Evolutionary conservation across 192 early-diverging fungal genomes (phyloP).

Genomic region (Coemansia sp.): DNA sequence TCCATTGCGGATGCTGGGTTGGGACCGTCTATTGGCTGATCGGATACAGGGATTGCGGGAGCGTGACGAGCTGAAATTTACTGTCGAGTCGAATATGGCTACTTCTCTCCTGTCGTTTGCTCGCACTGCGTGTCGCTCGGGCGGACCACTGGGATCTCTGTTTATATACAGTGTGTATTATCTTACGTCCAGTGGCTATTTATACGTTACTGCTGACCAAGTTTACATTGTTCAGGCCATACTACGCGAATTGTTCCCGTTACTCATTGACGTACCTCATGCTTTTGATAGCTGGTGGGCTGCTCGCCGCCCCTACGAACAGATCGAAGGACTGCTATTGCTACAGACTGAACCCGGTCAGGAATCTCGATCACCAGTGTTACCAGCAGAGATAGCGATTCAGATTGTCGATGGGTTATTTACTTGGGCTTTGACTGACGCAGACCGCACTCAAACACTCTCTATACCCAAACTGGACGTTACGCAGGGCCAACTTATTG

Average conservation of each 20-base stretch:
- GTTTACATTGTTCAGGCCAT: conserved; percentile 42
- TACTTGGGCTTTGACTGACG: conserved; percentile 6
- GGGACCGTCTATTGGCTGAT: conserved; percentile 8
- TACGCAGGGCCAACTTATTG: conserved; percentile 60
- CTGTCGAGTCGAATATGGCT: background rate
- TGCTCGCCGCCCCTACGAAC: conserved; percentile 23
- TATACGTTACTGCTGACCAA: conserved; percentile 21
- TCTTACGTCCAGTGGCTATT: background rate
- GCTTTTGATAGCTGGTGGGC: conserved; percentile 45
- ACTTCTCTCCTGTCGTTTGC: conserved; percentile 9
- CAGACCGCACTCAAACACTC: background rate
- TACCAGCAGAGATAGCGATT: background rate
- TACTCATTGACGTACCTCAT: conserved; percentile 41
- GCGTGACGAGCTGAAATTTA: conserved; percentile 8
- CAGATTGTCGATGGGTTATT: conserved; percentile 14
- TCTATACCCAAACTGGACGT: background rate
- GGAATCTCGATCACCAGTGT: background rate
- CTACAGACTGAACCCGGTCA: background rate
- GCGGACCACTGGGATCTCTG: conserved; percentile 34
- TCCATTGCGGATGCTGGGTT: conserved; percentile 35
- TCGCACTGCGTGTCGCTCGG: conserved; percentile 24
- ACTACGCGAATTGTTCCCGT: conserved; percentile 39
- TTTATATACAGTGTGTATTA: conserved; percentile 29
- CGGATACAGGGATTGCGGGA: conserved; percentile 17
- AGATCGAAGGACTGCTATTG: conserved; percentile 13